Percentiles rank a stretch among this genome's conserved stretches.
These are phyloP conservation scores for Protomyces inundatus DNA, from an alignment of 1,139 yeast species.

Conservation along the genomic window DNA sequence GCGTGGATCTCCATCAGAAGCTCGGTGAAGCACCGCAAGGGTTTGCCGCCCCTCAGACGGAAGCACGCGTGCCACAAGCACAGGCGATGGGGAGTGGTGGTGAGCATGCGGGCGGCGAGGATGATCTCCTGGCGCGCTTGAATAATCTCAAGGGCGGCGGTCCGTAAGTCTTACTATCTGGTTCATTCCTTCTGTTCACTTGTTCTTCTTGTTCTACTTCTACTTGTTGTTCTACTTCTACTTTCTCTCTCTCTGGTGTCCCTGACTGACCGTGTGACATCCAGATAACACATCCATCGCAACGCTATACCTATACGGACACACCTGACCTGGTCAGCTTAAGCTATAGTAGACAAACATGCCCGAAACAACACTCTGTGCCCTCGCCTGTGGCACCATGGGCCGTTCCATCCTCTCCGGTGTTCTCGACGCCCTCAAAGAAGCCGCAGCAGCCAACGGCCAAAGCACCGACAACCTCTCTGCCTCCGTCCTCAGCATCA, in stretches of 20 bases:
- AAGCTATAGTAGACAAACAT: background rate
- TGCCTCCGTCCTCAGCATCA: background rate
- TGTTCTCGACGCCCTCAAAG: constrained; percentile 49
- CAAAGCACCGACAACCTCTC: background rate
- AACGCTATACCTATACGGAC: too few species aligned
- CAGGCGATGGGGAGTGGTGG: constrained; percentile 20
- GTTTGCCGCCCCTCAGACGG: constrained; percentile 17
- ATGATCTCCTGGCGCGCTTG: constrained; percentile 23
- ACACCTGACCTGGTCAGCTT: too few species aligned
- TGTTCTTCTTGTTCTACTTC: too few species aligned
- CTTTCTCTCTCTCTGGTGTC: too few species aligned
- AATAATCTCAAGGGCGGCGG: constrained; percentile 19
- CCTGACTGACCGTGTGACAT: too few species aligned
- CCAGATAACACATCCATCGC: too few species aligned
- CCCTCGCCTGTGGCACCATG: constrained; percentile 93
- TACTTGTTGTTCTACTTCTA: too few species aligned
- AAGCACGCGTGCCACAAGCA: constrained; percentile 19
- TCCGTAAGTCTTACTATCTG: background rate
- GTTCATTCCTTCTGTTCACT: too few species aligned
- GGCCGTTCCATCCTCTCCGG: constrained; percentile 94
- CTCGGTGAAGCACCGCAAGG: constrained; percentile 31
- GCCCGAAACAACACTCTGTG: constrained; percentile 52
- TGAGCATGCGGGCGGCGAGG: constrained; percentile 5
- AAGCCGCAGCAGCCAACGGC: constrained; percentile 33
- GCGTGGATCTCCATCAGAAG: constrained; percentile 68